These are phyloP conservation scores for Mayamaea pseudoterrestris DNA, from an alignment of 108 stramenopile species.

Conservation along the genomic window DNA sequence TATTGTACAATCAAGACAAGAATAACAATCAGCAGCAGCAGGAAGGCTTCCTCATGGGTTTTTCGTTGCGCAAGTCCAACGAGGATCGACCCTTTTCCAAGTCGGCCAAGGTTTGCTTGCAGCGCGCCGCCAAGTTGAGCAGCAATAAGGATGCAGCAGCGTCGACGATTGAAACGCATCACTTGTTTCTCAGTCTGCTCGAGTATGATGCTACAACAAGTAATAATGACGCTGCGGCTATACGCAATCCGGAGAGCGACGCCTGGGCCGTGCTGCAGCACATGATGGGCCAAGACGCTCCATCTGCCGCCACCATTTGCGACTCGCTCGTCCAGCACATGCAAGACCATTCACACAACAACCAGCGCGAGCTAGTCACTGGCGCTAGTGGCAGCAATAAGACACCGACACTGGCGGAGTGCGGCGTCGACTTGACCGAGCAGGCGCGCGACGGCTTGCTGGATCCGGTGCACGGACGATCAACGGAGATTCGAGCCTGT, in stretches of 20 bases:
- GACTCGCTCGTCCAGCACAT: conserved; percentile 45
- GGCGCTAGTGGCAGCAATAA: conserved; percentile 11
- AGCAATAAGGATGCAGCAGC: conserved; percentile 26
- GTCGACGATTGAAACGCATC: conserved; percentile 28
- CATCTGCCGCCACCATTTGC: too few species aligned
- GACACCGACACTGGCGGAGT: conserved; percentile 45
- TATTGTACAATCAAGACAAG: conserved; percentile 15
- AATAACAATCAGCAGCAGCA: too few species aligned
- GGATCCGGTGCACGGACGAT: conserved; percentile 66
- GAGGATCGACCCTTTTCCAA: conserved; percentile 35
- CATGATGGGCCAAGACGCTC: conserved; percentile 11
- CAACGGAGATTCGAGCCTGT: conserved; percentile 52
- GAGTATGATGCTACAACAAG: conserved; percentile 24
- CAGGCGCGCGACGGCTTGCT: conserved; percentile 44
- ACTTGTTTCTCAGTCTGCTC: conserved; percentile 46
- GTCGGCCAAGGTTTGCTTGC: conserved; percentile 23
- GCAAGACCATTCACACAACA: not conserved
- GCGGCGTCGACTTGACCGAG: conserved; percentile 56
- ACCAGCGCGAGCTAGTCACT: conserved; percentile 35
- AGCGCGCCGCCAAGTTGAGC: conserved; percentile 21
- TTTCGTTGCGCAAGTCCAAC: conserved; percentile 18
- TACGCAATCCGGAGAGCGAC: conserved; percentile 8
- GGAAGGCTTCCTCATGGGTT: conserved; percentile 10
- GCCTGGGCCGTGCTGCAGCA: conserved; percentile 40
- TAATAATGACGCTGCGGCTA: not conserved